Evolutionary conservation across 164 flowering plant species (phyloP), one percentile per base, ranked within the genome.

Genomic region (Magnolia sinica): DNA sequence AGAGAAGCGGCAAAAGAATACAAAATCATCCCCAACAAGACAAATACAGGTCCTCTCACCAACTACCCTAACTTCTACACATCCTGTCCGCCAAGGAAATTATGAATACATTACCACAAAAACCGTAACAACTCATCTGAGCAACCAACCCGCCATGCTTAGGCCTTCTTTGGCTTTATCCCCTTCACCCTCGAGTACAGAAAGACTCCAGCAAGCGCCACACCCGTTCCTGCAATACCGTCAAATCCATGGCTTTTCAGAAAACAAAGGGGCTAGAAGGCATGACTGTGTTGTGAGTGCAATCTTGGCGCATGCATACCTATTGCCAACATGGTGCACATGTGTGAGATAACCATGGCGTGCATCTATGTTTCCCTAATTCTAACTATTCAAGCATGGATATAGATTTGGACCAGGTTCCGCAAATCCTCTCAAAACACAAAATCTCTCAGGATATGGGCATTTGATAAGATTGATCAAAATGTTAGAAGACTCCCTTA

Each of bases 141-240:
- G 16, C 7, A 14, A 27, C 71, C 71, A 13, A 16, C 3, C 13
- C 6, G 50, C 49, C 29, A 29, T 10, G n/a, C 8, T 70, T 45
- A 69, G 20, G 66, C 73, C 18, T 87, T 81, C 91, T 95, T 92
- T 55, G 92, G 82, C 84, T 93, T 95, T n/a, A 95, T 83, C 73
- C 87, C 83, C 86, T 91, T 96, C 88, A 90, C 96, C 77, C 94
- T 87, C 8, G 99, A 92, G 75, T 96, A 96, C 69, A 96, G 82
- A 83, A 96, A 96, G 51, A 96, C 99, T 76, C 99, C 98, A 75
- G 93, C 89, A 71, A 96, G 97, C 50, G 97, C 98, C 51, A 90
- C 68, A 7, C 91, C 97, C 77, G 99, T 96, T 74, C 99, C 99
- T 96, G 87, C 81, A 85, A 68, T 68, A 11, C 11, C n/a, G 50